phyloP scores from a whole-genome alignment of 2,329 filamentous ascomycete species.

The Colletotrichum sp. region DNA sequence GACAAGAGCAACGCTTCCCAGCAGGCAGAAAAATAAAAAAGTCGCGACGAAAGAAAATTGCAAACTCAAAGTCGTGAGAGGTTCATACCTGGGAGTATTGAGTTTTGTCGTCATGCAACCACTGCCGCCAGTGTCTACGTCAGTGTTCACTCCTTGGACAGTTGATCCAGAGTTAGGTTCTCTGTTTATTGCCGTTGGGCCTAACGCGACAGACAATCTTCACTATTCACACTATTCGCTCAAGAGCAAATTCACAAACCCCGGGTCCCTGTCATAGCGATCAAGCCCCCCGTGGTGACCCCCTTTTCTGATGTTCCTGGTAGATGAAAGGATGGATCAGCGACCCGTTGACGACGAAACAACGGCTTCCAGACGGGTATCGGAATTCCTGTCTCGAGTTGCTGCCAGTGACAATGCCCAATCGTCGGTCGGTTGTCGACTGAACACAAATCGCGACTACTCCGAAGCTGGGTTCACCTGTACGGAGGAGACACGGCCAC shows the following conservation, averaged over 20 bases:
- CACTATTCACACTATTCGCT: neutral
- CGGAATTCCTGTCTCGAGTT: constrained; percentile 7
- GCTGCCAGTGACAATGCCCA: neutral
- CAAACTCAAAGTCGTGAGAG: neutral
- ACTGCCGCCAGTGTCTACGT: neutral
- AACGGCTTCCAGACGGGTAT: constrained; percentile 3
- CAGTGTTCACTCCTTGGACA: neutral
- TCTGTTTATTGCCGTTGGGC: neutral
- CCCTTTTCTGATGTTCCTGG: constrained; percentile 8
- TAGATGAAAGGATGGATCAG: constrained; percentile 16
- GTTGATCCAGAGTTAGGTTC: no score
- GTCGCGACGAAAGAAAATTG: neutral
- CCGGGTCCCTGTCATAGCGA: constrained; percentile 5
- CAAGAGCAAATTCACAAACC: neutral
- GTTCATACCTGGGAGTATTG: neutral
- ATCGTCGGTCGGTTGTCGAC: neutral
- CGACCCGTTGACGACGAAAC: constrained; percentile 14
- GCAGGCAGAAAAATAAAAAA: neutral
- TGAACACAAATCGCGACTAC: neutral
- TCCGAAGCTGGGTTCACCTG: neutral
- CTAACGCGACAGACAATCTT: neutral
- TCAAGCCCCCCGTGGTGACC: constrained; percentile 3
- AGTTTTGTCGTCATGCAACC: neutral
- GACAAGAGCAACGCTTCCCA: neutral
- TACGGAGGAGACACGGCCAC: neutral